phyloP scores from a whole-genome alignment of 768 basidiomycete species.

The Phaeotremella skinneri region DNA sequence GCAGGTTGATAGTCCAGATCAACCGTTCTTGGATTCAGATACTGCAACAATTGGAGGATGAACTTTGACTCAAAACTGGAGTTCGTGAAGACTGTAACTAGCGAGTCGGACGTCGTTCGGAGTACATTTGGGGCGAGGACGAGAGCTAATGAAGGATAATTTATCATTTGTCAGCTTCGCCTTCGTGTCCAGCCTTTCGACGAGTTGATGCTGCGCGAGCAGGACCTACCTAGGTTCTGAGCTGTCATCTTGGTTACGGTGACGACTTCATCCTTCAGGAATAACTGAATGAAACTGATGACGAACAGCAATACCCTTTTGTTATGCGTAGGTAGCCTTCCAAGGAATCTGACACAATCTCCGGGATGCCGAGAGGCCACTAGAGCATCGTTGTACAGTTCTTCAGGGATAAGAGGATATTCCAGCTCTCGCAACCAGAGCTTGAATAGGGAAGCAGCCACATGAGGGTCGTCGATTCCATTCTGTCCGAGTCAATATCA shows the following conservation, averaged over 20 bases:
- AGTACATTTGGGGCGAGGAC: slow-evolving; percentile 91
- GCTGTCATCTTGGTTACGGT: slow-evolving; percentile 71
- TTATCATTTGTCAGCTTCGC: slow-evolving; percentile 1
- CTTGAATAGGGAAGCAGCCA: slow-evolving; percentile 84
- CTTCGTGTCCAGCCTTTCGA: neutral
- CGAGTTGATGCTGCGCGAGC: neutral
- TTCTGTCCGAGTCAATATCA: slow-evolving; percentile 18
- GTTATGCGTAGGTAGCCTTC: slow-evolving; percentile 78
- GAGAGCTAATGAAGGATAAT: slow-evolving; percentile 56
- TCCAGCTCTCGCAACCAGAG: slow-evolving; percentile 88
- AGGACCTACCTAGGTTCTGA: slow-evolving; percentile 61
- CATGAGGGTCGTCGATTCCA: slow-evolving; percentile 81
- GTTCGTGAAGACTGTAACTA: slow-evolving; percentile 86
- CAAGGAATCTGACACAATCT: slow-evolving; percentile 70
- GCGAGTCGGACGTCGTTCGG: slow-evolving; percentile 80
- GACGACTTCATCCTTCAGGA: slow-evolving; percentile 73
- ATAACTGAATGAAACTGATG: slow-evolving; percentile 85
- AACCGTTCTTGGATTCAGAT: slow-evolving; percentile 72
- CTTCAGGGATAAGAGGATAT: slow-evolving; percentile 86
- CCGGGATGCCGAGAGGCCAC: slow-evolving; percentile 62
- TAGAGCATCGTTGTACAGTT: slow-evolving; percentile 88
- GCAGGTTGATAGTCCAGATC: slow-evolving; percentile 73
- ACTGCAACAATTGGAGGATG: slow-evolving; percentile 75
- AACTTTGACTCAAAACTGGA: slow-evolving; percentile 87
- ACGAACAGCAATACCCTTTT: slow-evolving; percentile 81